Conservation (phyloP, 2,329 filamentous ascomycete genomes). For the Fusarium agapanthi region DNA sequence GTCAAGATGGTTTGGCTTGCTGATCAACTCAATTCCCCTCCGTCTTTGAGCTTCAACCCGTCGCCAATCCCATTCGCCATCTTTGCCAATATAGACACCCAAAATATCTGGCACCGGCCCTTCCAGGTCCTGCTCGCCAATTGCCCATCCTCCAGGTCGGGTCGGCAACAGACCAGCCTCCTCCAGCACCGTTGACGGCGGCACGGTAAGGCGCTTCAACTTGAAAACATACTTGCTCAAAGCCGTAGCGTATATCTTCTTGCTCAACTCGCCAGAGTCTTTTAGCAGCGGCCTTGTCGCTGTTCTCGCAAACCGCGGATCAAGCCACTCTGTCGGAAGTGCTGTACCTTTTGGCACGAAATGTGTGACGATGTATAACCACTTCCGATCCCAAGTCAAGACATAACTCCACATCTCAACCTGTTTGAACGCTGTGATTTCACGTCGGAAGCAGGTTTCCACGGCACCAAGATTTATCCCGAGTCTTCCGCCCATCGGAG, state of each 20-base stretch:
- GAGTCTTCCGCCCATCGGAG: background rate
- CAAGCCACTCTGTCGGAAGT: background rate
- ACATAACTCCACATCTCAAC: slow-evolving; percentile 7
- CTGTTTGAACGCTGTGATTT: background rate
- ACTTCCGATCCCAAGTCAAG: slow-evolving; percentile 7
- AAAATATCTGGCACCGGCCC: fast-evolving
- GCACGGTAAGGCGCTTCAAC: background rate
- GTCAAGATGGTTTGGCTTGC: background rate
- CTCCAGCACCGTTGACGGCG: background rate
- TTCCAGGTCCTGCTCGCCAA: background rate
- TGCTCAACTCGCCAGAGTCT: background rate
- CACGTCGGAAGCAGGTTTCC: background rate
- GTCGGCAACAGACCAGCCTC: background rate
- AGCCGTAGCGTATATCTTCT: background rate
- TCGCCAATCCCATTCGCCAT: background rate
- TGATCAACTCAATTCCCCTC: background rate
- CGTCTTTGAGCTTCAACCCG: background rate
- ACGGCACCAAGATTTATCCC: background rate
- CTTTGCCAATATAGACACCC: fast-evolving
- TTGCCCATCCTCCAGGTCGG: background rate
- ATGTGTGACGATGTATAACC: slow-evolving; percentile 1
- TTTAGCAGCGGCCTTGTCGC: background rate
- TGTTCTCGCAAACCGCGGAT: background rate
- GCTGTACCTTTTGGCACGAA: background rate
- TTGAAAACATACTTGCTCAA: slow-evolving; percentile 6